Evolutionary conservation across 331 rosid genomes (phyloP).

Genomic region (Arachis monticola): DNA sequence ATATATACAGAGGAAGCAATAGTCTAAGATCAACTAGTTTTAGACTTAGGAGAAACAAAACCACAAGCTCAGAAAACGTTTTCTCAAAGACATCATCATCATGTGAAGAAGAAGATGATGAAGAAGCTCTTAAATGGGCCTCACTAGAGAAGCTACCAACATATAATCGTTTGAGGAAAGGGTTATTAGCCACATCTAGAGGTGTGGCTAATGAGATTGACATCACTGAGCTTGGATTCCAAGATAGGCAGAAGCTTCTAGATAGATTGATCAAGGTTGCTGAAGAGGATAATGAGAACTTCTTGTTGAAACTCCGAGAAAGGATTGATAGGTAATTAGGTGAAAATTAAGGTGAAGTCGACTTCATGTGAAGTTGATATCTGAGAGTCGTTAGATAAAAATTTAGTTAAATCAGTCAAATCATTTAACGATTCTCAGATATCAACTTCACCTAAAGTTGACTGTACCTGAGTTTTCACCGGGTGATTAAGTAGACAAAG

Average conservation of each 20-base stretch:
- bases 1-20: slow-evolving; percentile 18
- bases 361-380: no score
- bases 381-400: no score
- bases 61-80: slow-evolving; percentile 11
- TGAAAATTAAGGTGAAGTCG: no score
- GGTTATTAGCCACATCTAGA: slow-evolving; percentile 16
- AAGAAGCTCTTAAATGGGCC: slow-evolving; percentile 45
- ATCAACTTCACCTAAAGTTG: no score
- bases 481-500: no score
- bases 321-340: slow-evolving; percentile 35
- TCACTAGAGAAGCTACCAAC: slow-evolving; percentile 42
- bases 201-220: slow-evolving; percentile 28
- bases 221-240: slow-evolving; percentile 26
- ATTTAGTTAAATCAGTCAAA: no score
- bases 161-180: slow-evolving; percentile 39
- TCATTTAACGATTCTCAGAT: no score
- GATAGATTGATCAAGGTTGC: slow-evolving; percentile 38
- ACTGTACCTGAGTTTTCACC: no score
- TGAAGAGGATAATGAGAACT: slow-evolving; percentile 42
- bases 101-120: slow-evolving; percentile 35
- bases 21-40: slow-evolving; percentile 19
- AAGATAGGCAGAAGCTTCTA: slow-evolving; percentile 20
- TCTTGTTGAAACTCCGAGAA: slow-evolving; percentile 30
- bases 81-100: slow-evolving; percentile 32
- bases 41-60: not conserved